Evolutionary conservation across 2,329 filamentous ascomycete genomes (phyloP), one percentile per base, ranked within the genome.

Genomic region (Fusarium haematococcum): DNA sequence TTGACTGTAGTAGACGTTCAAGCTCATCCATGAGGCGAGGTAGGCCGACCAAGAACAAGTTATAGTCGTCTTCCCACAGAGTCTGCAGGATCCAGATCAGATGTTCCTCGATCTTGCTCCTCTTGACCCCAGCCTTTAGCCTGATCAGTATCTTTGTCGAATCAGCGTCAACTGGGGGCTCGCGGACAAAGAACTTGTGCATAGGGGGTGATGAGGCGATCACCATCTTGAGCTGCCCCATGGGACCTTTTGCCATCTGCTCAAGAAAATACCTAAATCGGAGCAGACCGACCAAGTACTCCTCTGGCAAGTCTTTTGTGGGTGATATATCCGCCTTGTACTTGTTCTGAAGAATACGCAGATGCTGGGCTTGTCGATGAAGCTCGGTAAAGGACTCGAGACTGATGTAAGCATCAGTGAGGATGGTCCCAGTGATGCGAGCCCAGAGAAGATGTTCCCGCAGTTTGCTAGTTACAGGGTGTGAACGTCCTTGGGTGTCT

Each of bases 21-120:
- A 89, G 75, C 73, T 89, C 87, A 68, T 90, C 87, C 14, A 88
- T 69, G 1, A 86, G 32, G 6, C 76, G 75, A 3, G 82, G 78
- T 30, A 86, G 67, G 4, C 82, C 72, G 9, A 69, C 61, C 1
- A 85, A 59, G 50, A 83, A 81, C 2, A 84, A 70, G 3, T 78
- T 18, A 0, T 79, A 4, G 3, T 64, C 78, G 43, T 84, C 80
- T 50, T 85, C 83, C 79, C 81, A 85, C 8, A 88, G 63, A 0
- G 75, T 82, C 3, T 59, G 50, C 4, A 87, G 77, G 0, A 86
- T 77, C 81, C 81, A 84, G 1, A 82, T n/a, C 0, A 86, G 67
- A 10, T 82, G 71, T 3, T 52, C 35, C 18, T 80, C 75, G 4
- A 70, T 54, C 9, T 77, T 67, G 30, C 41, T 77, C 67, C 54